phyloP scores from a whole-genome alignment of 371 early-diverging fungal species.

The Sporodiniella umbellata region DNA sequence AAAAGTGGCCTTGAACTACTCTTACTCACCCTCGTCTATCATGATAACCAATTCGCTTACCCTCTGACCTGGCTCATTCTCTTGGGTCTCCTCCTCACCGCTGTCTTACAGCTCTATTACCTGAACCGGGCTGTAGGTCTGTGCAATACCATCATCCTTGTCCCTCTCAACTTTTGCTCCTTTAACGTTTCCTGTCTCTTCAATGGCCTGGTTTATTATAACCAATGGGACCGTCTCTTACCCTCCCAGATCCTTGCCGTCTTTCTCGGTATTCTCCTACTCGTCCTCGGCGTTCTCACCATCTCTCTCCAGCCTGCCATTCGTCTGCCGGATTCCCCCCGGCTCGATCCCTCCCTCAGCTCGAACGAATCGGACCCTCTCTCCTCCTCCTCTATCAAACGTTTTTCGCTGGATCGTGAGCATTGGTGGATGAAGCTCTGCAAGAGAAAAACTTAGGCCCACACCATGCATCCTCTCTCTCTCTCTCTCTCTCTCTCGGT shows the following conservation, averaged over 20 bases:
- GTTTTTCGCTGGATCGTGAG: too few species aligned
- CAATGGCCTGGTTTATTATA: conserved; percentile 79
- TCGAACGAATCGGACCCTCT: too few species aligned
- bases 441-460: too few species aligned
- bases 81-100: conserved; percentile 58
- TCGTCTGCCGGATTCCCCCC: too few species aligned
- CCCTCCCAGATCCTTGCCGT: conserved; percentile 67
- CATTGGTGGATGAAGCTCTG: too few species aligned
- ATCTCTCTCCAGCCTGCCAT: too few species aligned
- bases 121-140: conserved; percentile 72
- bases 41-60: conserved; percentile 68
- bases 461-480: too few species aligned
- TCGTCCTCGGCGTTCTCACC: conserved; percentile 61
- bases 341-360: too few species aligned
- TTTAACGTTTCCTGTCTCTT: conserved; percentile 76
- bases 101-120: conserved; percentile 77
- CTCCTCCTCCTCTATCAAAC: too few species aligned
- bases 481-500: too few species aligned
- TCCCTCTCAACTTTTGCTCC: conserved; percentile 78
- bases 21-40: conserved; percentile 54
- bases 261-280: conserved; percentile 61
- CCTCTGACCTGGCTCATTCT: conserved; percentile 73
- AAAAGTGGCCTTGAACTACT: conserved; percentile 79
- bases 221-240: conserved; percentile 66
- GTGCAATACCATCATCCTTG: conserved; percentile 75